Conservation (phyloP, 2,329 filamentous ascomycete species). For the Waltergamsia citrina region DNA sequence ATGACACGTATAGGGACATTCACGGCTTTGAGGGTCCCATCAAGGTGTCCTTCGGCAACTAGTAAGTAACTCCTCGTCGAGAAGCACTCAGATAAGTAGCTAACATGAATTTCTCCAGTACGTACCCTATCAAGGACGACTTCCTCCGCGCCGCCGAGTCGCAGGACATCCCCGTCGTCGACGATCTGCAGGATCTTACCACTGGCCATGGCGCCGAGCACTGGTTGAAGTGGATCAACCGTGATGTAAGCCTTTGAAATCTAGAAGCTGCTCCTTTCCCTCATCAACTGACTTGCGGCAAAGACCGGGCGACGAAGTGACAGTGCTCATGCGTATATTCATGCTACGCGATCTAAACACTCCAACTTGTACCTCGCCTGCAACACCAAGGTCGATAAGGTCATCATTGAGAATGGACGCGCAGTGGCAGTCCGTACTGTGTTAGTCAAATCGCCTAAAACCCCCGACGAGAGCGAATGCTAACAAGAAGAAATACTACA, state of each 20-base stretch:
- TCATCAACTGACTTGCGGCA: too few relatives aligned
- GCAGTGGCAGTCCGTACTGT: constrained; percentile 66
- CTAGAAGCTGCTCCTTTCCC: constrained; percentile 25
- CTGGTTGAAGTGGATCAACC: constrained; percentile 82
- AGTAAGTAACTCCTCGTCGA: too few relatives aligned
- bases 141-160: constrained; percentile 65
- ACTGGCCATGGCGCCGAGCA: constrained; percentile 68
- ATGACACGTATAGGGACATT: constrained; percentile 31
- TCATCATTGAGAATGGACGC: constrained; percentile 62
- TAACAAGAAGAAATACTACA: not conserved
- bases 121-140: constrained; percentile 74
- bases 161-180: constrained; percentile 63
- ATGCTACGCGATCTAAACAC: constrained; percentile 62
- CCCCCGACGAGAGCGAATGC: not conserved
- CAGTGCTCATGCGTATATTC: constrained; percentile 69
- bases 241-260: constrained; percentile 32
- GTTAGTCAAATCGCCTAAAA: not conserved
- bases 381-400: constrained; percentile 72
- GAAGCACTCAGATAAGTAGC: too few relatives aligned
- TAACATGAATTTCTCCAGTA: constrained; percentile 29
- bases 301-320: constrained; percentile 58
- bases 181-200: constrained; percentile 65
- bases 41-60: constrained; percentile 74
- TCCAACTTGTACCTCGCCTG: constrained; percentile 62
- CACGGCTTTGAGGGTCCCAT: constrained; percentile 75